Percentiles rank a stretch among this genome's conserved stretches.
Conservation (phyloP, 306 rosid species). For the Trifolium repens region DNA sequence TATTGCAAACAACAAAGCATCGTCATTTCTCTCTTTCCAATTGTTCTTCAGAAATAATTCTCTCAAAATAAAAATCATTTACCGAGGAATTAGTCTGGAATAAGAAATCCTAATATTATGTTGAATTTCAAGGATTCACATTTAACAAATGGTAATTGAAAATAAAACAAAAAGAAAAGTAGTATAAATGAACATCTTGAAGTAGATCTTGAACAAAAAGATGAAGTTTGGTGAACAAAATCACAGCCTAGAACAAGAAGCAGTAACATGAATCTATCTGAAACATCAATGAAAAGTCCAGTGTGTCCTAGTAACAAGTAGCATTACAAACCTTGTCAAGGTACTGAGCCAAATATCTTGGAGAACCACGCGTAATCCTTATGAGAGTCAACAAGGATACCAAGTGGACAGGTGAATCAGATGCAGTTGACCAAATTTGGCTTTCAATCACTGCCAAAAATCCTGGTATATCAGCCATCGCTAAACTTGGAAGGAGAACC, state of each 20-base stretch:
- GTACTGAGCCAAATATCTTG: conserved; percentile 80
- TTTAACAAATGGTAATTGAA: conserved; percentile 12
- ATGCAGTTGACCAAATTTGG: conserved; percentile 98
- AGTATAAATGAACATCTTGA: conserved; percentile 28
- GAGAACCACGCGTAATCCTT: conserved; percentile 84
- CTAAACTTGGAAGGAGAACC: conserved; percentile 96
- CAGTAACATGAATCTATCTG: conserved; percentile 25
- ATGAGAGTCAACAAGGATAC: conserved; percentile 86
- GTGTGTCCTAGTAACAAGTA: conserved; percentile 37
- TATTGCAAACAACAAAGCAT: conserved; percentile 22
- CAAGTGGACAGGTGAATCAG: conserved; percentile 92
- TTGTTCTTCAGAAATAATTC: conserved; percentile 18
- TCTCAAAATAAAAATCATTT: conserved; percentile 10
- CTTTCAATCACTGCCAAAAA: conserved; percentile 82
- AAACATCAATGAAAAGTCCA: conserved; percentile 27
- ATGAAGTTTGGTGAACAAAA: conserved; percentile 13
- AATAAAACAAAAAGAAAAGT: conserved; percentile 32
- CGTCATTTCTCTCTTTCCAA: conserved; percentile 12
- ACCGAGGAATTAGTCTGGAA: conserved; percentile 28
- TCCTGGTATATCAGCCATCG: conserved; percentile 81
- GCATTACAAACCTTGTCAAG: conserved; percentile 86
- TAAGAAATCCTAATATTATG: conserved; percentile 11
- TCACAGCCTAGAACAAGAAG: conserved; percentile 29
- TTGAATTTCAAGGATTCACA: conserved; percentile 30
- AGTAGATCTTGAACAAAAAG: conserved; percentile 28